Base-by-base conservation (phyloP, 2,329 filamentous ascomycete species). In the Colletotrichum chlorophyti region DNA sequence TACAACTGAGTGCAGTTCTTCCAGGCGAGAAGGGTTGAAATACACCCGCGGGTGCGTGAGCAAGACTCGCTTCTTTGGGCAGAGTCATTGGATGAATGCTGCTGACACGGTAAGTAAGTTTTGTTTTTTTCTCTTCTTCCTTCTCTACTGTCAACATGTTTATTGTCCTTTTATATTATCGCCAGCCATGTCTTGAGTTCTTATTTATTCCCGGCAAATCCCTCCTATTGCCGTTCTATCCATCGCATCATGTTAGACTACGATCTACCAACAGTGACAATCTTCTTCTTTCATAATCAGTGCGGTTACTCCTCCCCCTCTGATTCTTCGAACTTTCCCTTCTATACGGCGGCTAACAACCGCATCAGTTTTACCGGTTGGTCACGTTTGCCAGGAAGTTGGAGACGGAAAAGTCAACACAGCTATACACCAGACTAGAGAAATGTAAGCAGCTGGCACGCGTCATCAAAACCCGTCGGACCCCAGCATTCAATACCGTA, bases 51-150 rank as follows among this genome's bases (percentile, higher is more conserved):
- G 75, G 2, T 70, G 68, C 5, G 65, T 80, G 12, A 75, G 74
- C 27, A 80, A 80, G 63, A 76, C 74, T 3, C 68, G 76, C 5
- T 79, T 79, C 62, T 76, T 78, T 45, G 77, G 76, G 0, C 76
- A 80, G 50, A 83, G 78, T 48, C 81, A 84, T 63, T 83, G 81
- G 80, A 74, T 79, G 69, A 77, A 78, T 40, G 72, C 73, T 4
- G 66, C 74, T 14, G 68, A 72, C 40, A 70, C 77, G 65, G 79
- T 81, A 66, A 60, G 73, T 49, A 0, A 10, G 1, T n/a, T 1
- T 31, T 6, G 1, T 27, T 17, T 15, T 9, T 38, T 24, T 68
- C 37, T 27, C 31, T 32, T 27, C 23, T 27, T 53, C 3, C 9
- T 7, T 42, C 43, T 52, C 17, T 60, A 29, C 17, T 29, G n/a